Percentiles rank a stretch among this genome's conserved stretches.
Evolutionary conservation across 345 rosid species (phyloP).

Genomic region (Hibiscus tridactylites): DNA sequence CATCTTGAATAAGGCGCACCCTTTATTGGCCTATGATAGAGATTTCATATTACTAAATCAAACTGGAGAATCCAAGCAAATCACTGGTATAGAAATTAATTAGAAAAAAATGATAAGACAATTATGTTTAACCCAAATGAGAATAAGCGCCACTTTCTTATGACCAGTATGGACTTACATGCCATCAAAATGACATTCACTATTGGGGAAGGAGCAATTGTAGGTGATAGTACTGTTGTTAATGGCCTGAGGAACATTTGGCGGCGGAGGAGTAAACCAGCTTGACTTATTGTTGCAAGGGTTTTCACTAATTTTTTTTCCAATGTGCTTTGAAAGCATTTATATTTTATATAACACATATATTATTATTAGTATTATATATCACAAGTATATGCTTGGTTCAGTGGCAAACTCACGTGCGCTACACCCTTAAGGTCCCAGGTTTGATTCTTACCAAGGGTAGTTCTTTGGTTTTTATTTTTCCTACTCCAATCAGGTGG

Average conservation of each 20-base stretch:
- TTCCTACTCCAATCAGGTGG: too few species aligned
- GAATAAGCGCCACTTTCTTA: background rate
- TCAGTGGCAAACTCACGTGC: too few species aligned
- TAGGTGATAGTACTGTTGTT: conserved; percentile 17
- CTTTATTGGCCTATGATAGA: background rate
- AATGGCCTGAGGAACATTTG: background rate
- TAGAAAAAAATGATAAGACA: background rate
- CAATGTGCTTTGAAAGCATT: too few species aligned
- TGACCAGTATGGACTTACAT: conserved; percentile 1
- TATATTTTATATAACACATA: too few species aligned
- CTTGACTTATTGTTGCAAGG: conserved; percentile 25
- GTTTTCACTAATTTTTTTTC: conserved; percentile 5
- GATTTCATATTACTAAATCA: background rate
- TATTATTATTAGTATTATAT: too few species aligned
- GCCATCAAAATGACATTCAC: conserved; percentile 20
- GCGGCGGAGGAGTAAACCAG: conserved; percentile 25
- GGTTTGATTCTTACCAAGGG: too few species aligned
- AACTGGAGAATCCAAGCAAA: background rate
- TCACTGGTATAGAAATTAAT: background rate
- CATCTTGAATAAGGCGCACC: background rate
- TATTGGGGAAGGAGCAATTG: conserved; percentile 14
- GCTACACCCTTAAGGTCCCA: too few species aligned
- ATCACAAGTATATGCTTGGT: too few species aligned
- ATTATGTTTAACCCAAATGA: background rate
- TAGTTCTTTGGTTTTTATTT: too few species aligned